Evolutionary conservation across 108 stramenopile genomes (phyloP), one percentile per base, ranked within the genome.

Genomic region (Cyclotella atomus): DNA sequence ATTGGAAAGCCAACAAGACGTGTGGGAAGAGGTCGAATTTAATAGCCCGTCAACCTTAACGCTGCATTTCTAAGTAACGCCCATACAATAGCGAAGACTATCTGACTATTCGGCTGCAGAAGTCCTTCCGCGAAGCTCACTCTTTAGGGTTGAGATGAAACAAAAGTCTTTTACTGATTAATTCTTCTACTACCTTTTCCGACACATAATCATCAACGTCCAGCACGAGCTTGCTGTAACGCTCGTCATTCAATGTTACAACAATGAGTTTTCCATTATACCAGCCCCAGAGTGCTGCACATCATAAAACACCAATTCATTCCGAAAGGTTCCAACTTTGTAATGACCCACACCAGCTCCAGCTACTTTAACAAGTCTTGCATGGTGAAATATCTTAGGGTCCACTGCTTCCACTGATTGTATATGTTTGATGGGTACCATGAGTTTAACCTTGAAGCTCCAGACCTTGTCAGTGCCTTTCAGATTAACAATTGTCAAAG

Each of bases 251-350:
- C 56, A 57, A 28, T 28, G 21, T 32, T 15, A 57, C 29, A 0
- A 23, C 16, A 29, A 57, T 29, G 15, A 32, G n/a, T 28, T 32
- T 57, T 7, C 56, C 56, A 3, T 57, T 32, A 59, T n/a, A 28
- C 27, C 56, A 16, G 54, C n/a, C 54, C 25, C 0, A 24, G 24
- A 28, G 20, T 56, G 54, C 20, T 56, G 54, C 15, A 56, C 21
- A 23, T 56, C 54, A 0, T 3, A 56, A 28, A 56, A 56, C 56
- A 57, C 4, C 3, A 57, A 17, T 57, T 16, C 56, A 32, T 29
- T 57, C 56, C 25, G 29, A n/a, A 32, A 32, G 19, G 57, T 59
- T 32, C 30, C 57, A 33, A 59, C 57, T 32, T 57, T 57, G 27
- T 17, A 57, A 15, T 32, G 9, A 32, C 27, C 56, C 5, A 30